Base-by-base conservation (phyloP, 331 rosid genomes). In the Saraca asoca region DNA sequence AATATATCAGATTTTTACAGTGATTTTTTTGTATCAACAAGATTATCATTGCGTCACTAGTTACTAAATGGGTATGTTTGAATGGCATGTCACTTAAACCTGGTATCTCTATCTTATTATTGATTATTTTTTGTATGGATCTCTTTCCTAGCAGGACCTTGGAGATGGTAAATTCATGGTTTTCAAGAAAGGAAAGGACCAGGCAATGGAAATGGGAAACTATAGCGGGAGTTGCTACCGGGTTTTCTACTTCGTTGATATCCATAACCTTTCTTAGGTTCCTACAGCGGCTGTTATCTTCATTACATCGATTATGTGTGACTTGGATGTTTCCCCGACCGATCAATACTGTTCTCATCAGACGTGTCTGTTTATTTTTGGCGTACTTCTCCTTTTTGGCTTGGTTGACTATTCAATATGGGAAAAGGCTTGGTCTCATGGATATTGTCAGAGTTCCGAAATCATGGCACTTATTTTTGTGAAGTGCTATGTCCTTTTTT, bases 211-310 rank as follows among this genome's bases (percentile, higher is more conserved):
- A 83, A 79, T 89, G 93, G 96, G 98, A 84, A 58, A 64, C 80
- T 58, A 12, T 81, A 46, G 82, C 79, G 24, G 96, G 98, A 71
- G 63, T 85, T 37, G 12, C 84, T 37, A 4, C 83, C 52, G 96
- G 98, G 49, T 85, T 87, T 58, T 78, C 80, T 34, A 83, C 89
- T 63, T 84, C 96, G 14, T 67, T 93, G 80, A 80, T 93, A 85
- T 78, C 90, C 38, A 75, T 89, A 45, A 43, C 67, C 82, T 64
- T 84, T 57, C 1, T 87, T 41, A 68, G 52, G 75, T 11, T 87
- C 68, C 64, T 87, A 60, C 82, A 81, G 61, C 81, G 52, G 58
- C 66, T 81, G 59, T 72, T 70, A 60, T 78, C 76, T 75, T 67
- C 84, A 53, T 20, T 83, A 34, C 77, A 55, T 55, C 78, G 54